Percentiles rank a stretch among this genome's conserved stretches.
phyloP scores from a whole-genome alignment of 805 yeast genomes.

The Blastobotrys chiropterorum region DNA sequence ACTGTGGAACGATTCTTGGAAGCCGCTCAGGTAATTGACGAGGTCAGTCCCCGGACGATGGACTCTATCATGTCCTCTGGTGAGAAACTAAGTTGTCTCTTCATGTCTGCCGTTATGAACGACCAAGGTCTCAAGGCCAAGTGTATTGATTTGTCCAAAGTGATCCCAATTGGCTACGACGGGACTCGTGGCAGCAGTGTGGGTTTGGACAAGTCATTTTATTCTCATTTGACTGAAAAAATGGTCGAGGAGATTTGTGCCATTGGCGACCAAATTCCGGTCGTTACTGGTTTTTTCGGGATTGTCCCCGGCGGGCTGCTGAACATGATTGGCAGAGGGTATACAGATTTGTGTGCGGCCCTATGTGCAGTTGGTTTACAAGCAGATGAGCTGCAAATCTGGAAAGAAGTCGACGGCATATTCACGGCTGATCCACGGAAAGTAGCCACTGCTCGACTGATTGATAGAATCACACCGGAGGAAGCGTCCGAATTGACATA shows the following conservation, averaged over 20 bases:
- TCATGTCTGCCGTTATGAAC: conserved; percentile 77
- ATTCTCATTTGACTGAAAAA: conserved; percentile 42
- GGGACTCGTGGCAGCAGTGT: conserved; percentile 30
- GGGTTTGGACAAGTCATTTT: conserved; percentile 65
- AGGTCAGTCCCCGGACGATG: conserved; percentile 78
- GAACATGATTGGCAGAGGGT: conserved; percentile 93
- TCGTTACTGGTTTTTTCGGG: conserved; percentile 94
- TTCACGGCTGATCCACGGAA: conserved; percentile 98
- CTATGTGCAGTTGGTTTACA: conserved; percentile 85
- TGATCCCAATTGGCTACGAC: conserved; percentile 60
- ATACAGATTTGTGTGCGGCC: conserved; percentile 97
- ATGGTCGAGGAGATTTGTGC: conserved; percentile 43
- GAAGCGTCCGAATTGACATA: conserved; percentile 98
- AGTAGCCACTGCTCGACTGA: conserved; percentile 79
- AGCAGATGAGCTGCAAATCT: conserved; percentile 92
- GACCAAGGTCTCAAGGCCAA: conserved; percentile 74
- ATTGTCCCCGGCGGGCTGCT: conserved; percentile 91
- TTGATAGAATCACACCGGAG: conserved; percentile 90
- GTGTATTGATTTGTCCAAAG: conserved; percentile 70
- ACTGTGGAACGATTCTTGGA: conserved; percentile 63
- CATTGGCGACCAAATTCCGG: conserved; percentile 57
- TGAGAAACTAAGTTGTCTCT: conserved; percentile 85
- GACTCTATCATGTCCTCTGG: conserved; percentile 92
- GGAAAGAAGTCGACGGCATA: conserved; percentile 99
- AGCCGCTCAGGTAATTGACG: conserved; percentile 90